Conservation (phyloP, 805 yeast genomes). For the Starmerella stigmatis region DNA sequence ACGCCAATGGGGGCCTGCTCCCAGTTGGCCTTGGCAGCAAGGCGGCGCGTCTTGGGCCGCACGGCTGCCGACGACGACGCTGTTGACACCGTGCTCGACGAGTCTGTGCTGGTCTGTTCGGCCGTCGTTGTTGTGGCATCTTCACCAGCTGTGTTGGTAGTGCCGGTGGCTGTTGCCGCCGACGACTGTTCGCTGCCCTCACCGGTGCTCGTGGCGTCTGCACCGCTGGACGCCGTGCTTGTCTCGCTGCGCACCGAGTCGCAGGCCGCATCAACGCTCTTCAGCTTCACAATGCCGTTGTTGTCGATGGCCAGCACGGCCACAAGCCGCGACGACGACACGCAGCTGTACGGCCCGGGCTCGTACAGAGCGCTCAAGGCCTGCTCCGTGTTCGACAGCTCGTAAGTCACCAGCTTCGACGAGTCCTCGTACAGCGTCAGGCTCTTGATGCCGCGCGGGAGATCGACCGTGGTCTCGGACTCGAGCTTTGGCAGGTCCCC, state of each 20-base stretch:
- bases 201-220: constrained; percentile 1
- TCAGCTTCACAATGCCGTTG: constrained; percentile 20
- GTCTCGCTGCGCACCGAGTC: constrained; percentile 12
- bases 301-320: constrained; percentile 18
- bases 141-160: constrained; percentile 7
- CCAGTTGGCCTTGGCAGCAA: constrained; percentile 26
- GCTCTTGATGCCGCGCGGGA: constrained; percentile 24
- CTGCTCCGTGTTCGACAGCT: constrained; percentile 23
- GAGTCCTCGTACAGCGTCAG: constrained; percentile 36
- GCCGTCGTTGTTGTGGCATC: constrained; percentile 2
- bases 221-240: constrained; percentile 8
- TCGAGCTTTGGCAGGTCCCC: constrained; percentile 28
- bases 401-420: constrained; percentile 28
- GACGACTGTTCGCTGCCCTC: constrained; percentile 14
- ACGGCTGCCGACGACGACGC: constrained; percentile 1
- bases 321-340: constrained; percentile 13
- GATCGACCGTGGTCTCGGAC: constrained; percentile 28
- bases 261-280: constrained; percentile 21
- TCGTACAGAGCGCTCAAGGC: constrained; percentile 26
- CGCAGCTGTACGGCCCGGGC: constrained; percentile 20
- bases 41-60: constrained; percentile 26
- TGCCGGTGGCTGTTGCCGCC: not conserved
- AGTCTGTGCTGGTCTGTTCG: not conserved
- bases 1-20: constrained; percentile 42
- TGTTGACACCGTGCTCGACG: not conserved